Percentiles rank a stretch among this genome's conserved stretches.
These are phyloP conservation scores for Allium fistulosum DNA, from an alignment of 106 monocot species.

Conservation along the genomic window DNA sequence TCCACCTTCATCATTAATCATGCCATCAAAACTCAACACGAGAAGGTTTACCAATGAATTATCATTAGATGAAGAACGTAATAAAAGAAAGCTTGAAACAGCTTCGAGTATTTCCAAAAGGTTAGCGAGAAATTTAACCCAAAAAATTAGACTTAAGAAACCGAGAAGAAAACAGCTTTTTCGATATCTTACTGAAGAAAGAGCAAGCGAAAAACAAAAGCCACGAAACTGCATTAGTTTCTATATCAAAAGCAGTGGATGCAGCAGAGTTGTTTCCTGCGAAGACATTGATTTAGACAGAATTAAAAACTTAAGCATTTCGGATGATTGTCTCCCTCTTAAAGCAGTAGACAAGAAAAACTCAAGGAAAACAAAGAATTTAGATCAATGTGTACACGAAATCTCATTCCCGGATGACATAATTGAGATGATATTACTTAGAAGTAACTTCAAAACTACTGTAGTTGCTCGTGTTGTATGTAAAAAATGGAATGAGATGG, in stretches of 20 bases:
- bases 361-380: conserved; percentile 26
- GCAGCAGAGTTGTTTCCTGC: conserved; percentile 56
- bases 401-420: conserved; percentile 64
- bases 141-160: conserved; percentile 27
- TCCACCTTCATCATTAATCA: too few relatives aligned
- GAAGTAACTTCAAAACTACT: conserved; percentile 48
- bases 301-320: conserved; percentile 12
- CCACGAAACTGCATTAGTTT: conserved; percentile 28
- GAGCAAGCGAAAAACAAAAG: neutral
- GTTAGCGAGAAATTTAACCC: conserved; percentile 11
- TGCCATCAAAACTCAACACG: neutral
- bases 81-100: conserved; percentile 18
- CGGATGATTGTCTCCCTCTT: conserved; percentile 23
- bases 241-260: conserved; percentile 42
- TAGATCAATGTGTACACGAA: neutral
- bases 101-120: conserved; percentile 18
- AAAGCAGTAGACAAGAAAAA: conserved; percentile 24
- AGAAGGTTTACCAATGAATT: neutral
- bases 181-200: neutral
- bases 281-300: conserved; percentile 38
- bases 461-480: conserved; percentile 56
- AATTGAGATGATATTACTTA: conserved; percentile 57
- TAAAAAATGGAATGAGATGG: conserved; percentile 62
- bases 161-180: conserved; percentile 9
- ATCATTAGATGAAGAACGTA: conserved; percentile 11